Conservation (phyloP, 352 stramenopile genomes). For the Globisporangium mamillatum region DNA sequence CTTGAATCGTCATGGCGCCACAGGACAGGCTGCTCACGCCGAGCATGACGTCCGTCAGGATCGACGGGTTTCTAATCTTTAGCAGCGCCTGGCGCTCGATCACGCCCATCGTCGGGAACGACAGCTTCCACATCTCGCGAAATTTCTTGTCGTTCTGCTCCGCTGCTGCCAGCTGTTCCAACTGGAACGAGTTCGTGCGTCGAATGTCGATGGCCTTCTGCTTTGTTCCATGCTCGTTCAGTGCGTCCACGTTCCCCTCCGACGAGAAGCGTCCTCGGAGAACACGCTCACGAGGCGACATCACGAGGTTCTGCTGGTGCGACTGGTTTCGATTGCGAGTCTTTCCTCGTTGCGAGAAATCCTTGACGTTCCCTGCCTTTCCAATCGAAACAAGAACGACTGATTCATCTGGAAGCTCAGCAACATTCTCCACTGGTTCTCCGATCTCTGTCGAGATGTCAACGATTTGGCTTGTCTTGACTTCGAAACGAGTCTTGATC, state of each 20-base stretch:
- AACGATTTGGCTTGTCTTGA: slow-evolving; percentile 73
- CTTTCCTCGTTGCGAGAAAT: slow-evolving; percentile 31
- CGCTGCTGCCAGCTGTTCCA: slow-evolving; percentile 35
- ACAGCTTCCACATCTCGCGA: slow-evolving; percentile 67
- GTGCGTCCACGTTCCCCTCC: slow-evolving; percentile 40
- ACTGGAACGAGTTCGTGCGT: slow-evolving; percentile 50
- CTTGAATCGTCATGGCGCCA: slow-evolving; percentile 48
- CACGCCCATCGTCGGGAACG: slow-evolving; percentile 69
- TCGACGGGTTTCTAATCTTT: slow-evolving; percentile 55
- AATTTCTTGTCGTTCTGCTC: slow-evolving; percentile 48
- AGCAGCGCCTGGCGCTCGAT: slow-evolving; percentile 62
- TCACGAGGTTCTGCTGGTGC: slow-evolving; percentile 14
- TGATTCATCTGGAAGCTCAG: slow-evolving; percentile 51
- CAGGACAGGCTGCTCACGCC: slow-evolving; percentile 73
- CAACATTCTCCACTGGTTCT: slow-evolving; percentile 57
- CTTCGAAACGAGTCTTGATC: slow-evolving; percentile 75
- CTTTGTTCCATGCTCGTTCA: slow-evolving; percentile 28
- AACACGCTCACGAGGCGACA: slow-evolving; percentile 34
- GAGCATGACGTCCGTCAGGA: slow-evolving; percentile 80
- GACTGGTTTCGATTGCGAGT: slow-evolving; percentile 13
- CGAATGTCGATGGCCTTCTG: slow-evolving; percentile 15
- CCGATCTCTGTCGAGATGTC: slow-evolving; percentile 74
- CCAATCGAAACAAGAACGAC: slow-evolving; percentile 76
- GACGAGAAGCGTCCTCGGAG: slow-evolving; percentile 55
- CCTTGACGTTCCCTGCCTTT: slow-evolving; percentile 76